Conservation (phyloP, 108 stramenopile species). For the Phaeodactylum tricornutum region DNA sequence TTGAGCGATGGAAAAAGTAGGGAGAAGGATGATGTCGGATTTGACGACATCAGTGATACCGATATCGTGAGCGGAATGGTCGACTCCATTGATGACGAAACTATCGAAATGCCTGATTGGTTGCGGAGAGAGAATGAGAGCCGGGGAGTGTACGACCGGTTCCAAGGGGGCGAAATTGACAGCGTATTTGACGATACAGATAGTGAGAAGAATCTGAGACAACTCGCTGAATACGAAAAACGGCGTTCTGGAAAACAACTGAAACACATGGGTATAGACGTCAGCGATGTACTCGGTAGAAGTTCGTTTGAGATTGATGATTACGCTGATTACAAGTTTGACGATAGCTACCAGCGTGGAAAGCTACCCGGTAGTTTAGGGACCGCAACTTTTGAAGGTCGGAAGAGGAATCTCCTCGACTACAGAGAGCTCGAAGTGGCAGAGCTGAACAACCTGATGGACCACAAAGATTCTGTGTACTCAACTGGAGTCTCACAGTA, state of each 20-base stretch:
- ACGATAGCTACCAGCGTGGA: slow-evolving; percentile 16
- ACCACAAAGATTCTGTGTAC: slow-evolving; percentile 40
- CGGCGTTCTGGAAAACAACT: slow-evolving; percentile 14
- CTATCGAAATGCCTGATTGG: slow-evolving; percentile 38
- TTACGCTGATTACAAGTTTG: slow-evolving; percentile 24
- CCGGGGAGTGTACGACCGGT: neutral
- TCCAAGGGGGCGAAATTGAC: slow-evolving; percentile 19
- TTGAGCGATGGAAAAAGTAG: slow-evolving; percentile 19
- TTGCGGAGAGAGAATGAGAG: slow-evolving; percentile 35
- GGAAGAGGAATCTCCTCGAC: slow-evolving; percentile 50
- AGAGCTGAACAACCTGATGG: slow-evolving; percentile 53
- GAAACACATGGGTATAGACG: slow-evolving; percentile 25
- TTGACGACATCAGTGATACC: slow-evolving; percentile 12
- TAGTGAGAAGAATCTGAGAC: slow-evolving; percentile 34
- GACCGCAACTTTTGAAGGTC: slow-evolving; percentile 34
- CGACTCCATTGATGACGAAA: slow-evolving; percentile 6
- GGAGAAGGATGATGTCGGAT: slow-evolving; percentile 7
- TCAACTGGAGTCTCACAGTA: slow-evolving; percentile 55
- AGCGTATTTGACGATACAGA: slow-evolving; percentile 25
- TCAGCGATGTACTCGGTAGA: slow-evolving; percentile 25
- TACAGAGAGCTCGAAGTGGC: slow-evolving; percentile 47
- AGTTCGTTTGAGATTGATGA: slow-evolving; percentile 17
- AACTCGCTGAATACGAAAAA: slow-evolving; percentile 31
- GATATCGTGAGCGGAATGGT: slow-evolving; percentile 8
- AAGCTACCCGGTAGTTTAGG: slow-evolving; percentile 18